phyloP scores from a whole-genome alignment of 495 filamentous ascomycete species.

The Hapsidospora chrysogenum region DNA sequence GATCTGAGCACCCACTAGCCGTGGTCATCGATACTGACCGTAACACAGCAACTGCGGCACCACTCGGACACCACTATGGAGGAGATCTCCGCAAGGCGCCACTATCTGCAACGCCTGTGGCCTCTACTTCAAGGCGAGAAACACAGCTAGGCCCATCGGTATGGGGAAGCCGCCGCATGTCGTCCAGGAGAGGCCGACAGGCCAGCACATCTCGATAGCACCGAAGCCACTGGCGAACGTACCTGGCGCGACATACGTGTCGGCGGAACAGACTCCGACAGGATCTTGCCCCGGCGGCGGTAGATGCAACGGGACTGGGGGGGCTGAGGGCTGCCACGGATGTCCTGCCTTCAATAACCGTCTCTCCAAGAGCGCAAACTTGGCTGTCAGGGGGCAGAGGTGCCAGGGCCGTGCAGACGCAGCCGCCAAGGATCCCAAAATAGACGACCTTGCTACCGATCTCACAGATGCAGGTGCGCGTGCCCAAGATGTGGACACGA shows the following conservation, averaged over 20 bases:
- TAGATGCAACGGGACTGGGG: conserved; percentile 90
- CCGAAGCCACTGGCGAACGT: conserved; percentile 17
- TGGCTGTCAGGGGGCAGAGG: conserved; percentile 35
- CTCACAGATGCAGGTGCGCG: conserved; percentile 24
- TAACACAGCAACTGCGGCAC: conserved; percentile 95
- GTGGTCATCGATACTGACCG: too few species aligned
- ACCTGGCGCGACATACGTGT: conserved; percentile 57
- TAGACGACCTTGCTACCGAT: conserved; percentile 24
- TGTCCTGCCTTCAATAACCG: conserved; percentile 97
- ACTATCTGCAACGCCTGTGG: conserved; percentile 98
- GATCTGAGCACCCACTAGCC: too few species aligned
- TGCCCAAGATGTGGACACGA: conserved; percentile 31
- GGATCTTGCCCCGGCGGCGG: conserved; percentile 95
- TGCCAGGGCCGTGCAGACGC: conserved; percentile 10
- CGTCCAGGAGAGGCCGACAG: conserved; percentile 14
- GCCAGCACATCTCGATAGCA: conserved; percentile 19
- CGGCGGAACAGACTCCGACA: conserved; percentile 49
- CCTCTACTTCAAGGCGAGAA: conserved; percentile 84
- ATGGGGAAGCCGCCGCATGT: conserved; percentile 49
- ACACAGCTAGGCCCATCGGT: conserved; percentile 75
- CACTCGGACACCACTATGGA: conserved; percentile 85
- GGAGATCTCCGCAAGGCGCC: conserved; percentile 76
- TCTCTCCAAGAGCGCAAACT: conserved; percentile 69
- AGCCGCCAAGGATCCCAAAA: conserved; percentile 9
- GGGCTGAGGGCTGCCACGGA: conserved; percentile 87